These are phyloP conservation scores for Cercospora janseana DNA, from an alignment of 2,329 filamentous ascomycete genomes.

Conservation along the genomic window DNA sequence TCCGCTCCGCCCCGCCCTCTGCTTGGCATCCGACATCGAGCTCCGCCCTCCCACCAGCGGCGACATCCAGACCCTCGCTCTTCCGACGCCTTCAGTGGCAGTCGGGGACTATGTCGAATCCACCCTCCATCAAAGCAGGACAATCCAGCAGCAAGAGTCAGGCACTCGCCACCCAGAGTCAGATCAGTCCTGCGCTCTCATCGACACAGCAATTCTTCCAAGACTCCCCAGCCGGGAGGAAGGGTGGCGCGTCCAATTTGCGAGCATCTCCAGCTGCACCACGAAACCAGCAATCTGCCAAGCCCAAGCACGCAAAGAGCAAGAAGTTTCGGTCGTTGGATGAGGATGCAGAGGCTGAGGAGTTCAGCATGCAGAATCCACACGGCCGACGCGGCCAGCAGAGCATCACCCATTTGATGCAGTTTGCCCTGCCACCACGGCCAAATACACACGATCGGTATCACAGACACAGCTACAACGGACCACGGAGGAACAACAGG, in stretches of 20 bases:
- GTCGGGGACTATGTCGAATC: constrained; percentile 44
- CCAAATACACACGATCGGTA: constrained; percentile 58
- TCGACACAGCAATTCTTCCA: constrained; percentile 45
- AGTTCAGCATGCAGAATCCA: constrained; percentile 40
- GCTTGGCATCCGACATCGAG: constrained; percentile 13
- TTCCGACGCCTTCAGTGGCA: constrained; percentile 28
- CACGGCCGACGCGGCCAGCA: constrained; percentile 79
- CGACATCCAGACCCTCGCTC: not conserved
- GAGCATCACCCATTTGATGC: constrained; percentile 94
- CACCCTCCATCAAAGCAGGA: constrained; percentile 39
- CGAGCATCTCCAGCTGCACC: constrained; percentile 44
- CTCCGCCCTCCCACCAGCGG: constrained; percentile 2
- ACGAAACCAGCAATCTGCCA: constrained; percentile 71
- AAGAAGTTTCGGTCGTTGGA: constrained; percentile 67
- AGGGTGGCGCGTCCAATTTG: constrained; percentile 29
- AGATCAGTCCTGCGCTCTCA: constrained; percentile 45
- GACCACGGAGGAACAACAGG: constrained; percentile 50
- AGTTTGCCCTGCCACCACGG: constrained; percentile 77
- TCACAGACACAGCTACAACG: constrained; percentile 38
- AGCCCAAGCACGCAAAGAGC: constrained; percentile 81
- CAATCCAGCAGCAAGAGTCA: constrained; percentile 44
- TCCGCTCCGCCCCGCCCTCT: constrained; percentile 12
- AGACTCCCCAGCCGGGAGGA: constrained; percentile 42
- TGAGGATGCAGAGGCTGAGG: constrained; percentile 83
- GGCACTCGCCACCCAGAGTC: constrained; percentile 29